Evolutionary conservation across 2,329 filamentous ascomycete species (phyloP), one percentile per base, ranked within the genome.

Genomic region (Sarocladiaceae sp.): DNA sequence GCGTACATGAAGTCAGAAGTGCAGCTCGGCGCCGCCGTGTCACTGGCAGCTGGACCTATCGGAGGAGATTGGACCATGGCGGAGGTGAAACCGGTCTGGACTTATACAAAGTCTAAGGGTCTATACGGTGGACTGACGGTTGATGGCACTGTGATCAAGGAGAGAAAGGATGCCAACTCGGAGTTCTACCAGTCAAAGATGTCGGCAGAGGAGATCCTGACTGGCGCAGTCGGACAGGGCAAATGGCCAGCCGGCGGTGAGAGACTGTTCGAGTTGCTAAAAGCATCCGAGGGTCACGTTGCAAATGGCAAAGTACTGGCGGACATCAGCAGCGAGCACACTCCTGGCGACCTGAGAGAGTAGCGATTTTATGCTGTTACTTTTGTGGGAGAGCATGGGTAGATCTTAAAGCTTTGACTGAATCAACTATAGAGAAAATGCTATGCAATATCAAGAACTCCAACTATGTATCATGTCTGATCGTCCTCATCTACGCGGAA

Each of bases 61-160:
- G 74, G 83, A 12, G 68, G 79, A 5, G 83, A 82, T 15, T 80
- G 74, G 4, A 65, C 79, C 2, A 62, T 85, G 15, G 82, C 85
- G 33, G 76, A 76, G 0, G 79, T 83, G 51, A 57, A 80, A 15
- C 83, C 82, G 0, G 71, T 87, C 4, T 87, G 26, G 26, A 29
- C 26, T 29, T 29, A 29, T 29, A 29, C 26, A 7, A 29, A 29
- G 80, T 69, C 84, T 75, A 70, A 82, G 40, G 83, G 84, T 3
- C 74, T 88, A 47, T 87, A 87, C 3, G 26, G 26, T 29, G 82
- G 83, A 3, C 73, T 86, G 0, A 81, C 85, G 50, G 69, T 86
- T n/a, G 83, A 87, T 53, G 84, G 83, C 16, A 86, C 83, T 0
- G 71, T 87, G n/a, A 71, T 88, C 44, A 82, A 87, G 42, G 83